Evolutionary conservation across 345 rosid species (phyloP).

Genomic region (Excoecaria cochinchinensis): DNA sequence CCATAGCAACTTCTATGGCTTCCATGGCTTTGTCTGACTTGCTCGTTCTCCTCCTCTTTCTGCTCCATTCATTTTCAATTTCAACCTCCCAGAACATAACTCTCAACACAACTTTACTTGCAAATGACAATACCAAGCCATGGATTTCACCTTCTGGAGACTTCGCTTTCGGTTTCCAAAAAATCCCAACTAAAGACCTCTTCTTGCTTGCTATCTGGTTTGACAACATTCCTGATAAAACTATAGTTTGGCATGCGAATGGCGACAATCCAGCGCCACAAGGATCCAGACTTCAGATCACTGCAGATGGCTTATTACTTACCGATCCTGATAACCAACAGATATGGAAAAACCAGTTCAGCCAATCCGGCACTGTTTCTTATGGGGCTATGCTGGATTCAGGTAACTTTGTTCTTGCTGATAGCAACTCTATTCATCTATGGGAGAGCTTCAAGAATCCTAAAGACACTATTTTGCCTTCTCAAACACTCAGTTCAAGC

Average conservation of each 20-base stretch:
- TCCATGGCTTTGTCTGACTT: neutral
- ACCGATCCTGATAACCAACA: constrained; percentile 14
- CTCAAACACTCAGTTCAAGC: constrained; percentile 27
- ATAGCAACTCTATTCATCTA: neutral
- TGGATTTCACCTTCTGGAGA: constrained; percentile 27
- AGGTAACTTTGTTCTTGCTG: constrained; percentile 37
- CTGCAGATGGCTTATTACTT: constrained; percentile 9
- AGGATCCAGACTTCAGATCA: constrained; percentile 34
- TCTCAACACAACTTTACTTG: neutral
- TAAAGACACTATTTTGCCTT: constrained; percentile 39
- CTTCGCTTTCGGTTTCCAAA: constrained; percentile 31
- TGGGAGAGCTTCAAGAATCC: constrained; percentile 48
- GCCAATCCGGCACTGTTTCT: neutral
- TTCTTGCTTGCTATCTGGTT: constrained; percentile 40
- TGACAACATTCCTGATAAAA: constrained; percentile 27
- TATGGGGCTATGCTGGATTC: constrained; percentile 29
- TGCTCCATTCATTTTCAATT: neutral
- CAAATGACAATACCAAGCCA: constrained; percentile 16
- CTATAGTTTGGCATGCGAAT: constrained; percentile 33
- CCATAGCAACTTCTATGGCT: neutral
- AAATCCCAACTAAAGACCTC: constrained; percentile 16
- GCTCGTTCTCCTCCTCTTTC: neutral
- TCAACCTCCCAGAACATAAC: neutral
- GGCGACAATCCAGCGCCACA: constrained; percentile 12
- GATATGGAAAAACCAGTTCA: constrained; percentile 4